Base-by-base conservation (phyloP, 345 rosid genomes). In the Raphanus raphanistrum region DNA sequence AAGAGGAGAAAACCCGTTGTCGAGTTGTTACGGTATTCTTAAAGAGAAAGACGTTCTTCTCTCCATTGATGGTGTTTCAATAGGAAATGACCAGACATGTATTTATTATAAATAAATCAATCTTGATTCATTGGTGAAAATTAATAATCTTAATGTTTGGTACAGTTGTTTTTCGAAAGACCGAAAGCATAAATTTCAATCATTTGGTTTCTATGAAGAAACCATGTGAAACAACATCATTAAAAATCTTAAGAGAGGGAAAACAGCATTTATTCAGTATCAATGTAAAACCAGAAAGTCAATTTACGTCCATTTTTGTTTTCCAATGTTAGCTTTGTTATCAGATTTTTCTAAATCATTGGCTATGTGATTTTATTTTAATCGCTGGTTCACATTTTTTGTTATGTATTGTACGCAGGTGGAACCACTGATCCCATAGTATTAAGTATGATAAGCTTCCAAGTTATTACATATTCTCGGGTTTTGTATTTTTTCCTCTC, bases 191-290 rank as follows among this genome's bases (percentile, higher is more conserved):
- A 71, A 79, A 90, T 68, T 88, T 82, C 80, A 89, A 80, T 83
- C 90, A 92, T 67, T 73, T 92, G 81, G 88, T 88, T 76, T 90
- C 93, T 25, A 87, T 90, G 90, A 92, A 92, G 86, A 92, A 88
- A 84, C 90, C 90, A 36, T 64, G 82, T 63, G 95, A 90, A 76
- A 85, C 79, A 9, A 85, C 86, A 25, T 12, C 76, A 59, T 28
- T 90, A 26, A 76, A 83, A 80, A 83, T 90, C 43, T 79, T 88
- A 79, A 87, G 93, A 84, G 87, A 83, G 36, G 88, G 88, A 29
- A 72, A 78, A 79, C 84, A 84, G 57, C 82, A 83, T 43, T 86
- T 83, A 68, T 82, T 87, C 82, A 71, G 66, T 41, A 74, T 90
- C 73, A 78, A 75, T 50, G 38, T 85, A 27, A 82, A 73, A 33